phyloP scores from a whole-genome alignment of 768 basidiomycete genomes.

The Tylopilus plumbeoviolaceoides region DNA sequence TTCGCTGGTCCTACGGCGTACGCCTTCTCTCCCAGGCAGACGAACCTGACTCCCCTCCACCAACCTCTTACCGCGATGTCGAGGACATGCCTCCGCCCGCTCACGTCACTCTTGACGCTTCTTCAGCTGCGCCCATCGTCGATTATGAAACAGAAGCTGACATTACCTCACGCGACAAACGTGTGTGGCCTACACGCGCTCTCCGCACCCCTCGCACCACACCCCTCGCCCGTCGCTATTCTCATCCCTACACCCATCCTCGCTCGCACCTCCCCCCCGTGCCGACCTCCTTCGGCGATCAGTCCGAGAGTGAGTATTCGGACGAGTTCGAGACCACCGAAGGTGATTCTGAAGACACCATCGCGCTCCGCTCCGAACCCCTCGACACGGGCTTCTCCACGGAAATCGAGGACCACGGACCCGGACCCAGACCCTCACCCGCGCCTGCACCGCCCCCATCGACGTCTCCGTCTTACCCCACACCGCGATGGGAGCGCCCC shows the following conservation, averaged over 20 bases:
- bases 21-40: constrained; percentile 60
- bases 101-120: neutral
- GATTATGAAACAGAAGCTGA: constrained; percentile 7
- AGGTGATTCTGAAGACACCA: constrained; percentile 22
- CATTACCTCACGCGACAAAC: neutral
- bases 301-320: constrained; percentile 21
- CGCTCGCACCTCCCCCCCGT: constrained; percentile 20
- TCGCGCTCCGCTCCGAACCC: constrained; percentile 4
- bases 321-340: constrained; percentile 15
- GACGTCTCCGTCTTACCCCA: neutral
- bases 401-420: constrained; percentile 13
- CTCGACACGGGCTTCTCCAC: constrained; percentile 11
- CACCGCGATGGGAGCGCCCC: constrained; percentile 5
- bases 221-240: neutral
- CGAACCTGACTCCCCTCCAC: constrained; percentile 6
- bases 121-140: constrained; percentile 3
- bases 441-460: neutral
- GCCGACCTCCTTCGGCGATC: constrained; percentile 22
- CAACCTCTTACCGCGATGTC: constrained; percentile 7
- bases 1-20: constrained; percentile 95
- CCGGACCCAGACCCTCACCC: no score
- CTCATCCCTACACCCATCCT: neutral
- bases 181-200: neutral
- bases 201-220: neutral
- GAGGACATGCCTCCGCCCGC: neutral